Evolutionary conservation across 176 grass and related monocot species (phyloP).

Genomic region (Cymbopogon citratus): DNA sequence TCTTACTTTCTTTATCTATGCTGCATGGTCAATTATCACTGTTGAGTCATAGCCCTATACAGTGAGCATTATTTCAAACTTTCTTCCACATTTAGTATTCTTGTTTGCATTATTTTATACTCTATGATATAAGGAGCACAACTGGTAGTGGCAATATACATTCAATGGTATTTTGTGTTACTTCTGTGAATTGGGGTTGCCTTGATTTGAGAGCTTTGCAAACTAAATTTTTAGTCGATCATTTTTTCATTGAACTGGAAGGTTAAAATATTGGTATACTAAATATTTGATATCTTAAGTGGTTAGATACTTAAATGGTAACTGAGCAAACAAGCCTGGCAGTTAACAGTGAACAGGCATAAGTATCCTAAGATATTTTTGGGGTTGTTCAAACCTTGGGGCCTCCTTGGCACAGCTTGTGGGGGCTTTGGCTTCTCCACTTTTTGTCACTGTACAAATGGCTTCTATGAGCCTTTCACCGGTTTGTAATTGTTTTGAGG

Average conservation of each 20-base stretch:
- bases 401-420: background rate
- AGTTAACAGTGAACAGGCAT: background rate
- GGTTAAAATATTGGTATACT: background rate
- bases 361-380: background rate
- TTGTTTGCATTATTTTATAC: background rate
- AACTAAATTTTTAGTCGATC: background rate
- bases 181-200: background rate
- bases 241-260: background rate
- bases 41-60: background rate
- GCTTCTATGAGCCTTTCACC: background rate
- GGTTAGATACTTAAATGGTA: background rate
- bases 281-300: background rate
- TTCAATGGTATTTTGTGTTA: background rate
- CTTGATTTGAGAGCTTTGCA: background rate
- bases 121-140: background rate
- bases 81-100: background rate
- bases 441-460: background rate
- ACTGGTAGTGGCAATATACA: background rate
- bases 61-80: background rate
- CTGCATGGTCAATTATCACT: background rate
- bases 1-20: background rate
- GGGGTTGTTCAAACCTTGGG: background rate
- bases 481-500: background rate
- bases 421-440: background rate
- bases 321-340: background rate